Conservation (phyloP, 2,329 filamentous ascomycete genomes). For the Arthrobotrys megalospora region DNA sequence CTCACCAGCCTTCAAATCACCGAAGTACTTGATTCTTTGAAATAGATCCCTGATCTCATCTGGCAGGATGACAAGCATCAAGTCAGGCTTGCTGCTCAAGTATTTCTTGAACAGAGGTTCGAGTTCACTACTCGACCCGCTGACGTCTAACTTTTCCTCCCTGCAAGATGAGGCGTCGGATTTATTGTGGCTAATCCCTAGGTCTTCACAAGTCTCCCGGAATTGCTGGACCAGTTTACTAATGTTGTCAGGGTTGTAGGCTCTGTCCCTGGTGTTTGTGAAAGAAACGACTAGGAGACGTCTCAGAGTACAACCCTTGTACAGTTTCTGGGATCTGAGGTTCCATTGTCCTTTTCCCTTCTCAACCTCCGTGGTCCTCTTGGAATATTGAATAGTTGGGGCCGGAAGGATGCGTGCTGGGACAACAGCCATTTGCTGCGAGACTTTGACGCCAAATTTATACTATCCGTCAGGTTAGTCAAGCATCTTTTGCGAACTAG, state of each 20-base stretch:
- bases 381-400: conserved; percentile 33
- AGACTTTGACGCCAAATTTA: conserved; percentile 44
- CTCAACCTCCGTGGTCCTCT: conserved; percentile 7
- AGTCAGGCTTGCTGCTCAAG: neutral
- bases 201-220: conserved; percentile 21
- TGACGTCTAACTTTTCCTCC: neutral
- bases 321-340: conserved; percentile 18
- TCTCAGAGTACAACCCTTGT: conserved; percentile 9
- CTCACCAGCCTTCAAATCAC: conserved; percentile 33
- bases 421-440: conserved; percentile 28
- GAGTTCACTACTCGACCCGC: neutral
- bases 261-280: neutral
- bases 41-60: conserved; percentile 29
- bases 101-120: neutral
- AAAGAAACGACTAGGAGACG: conserved; percentile 27
- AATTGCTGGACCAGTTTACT: conserved; percentile 29
- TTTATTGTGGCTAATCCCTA: conserved; percentile 13
- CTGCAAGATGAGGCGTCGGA: neutral
- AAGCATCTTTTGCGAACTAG: neutral
- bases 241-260: conserved; percentile 7
- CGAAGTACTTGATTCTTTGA: conserved; percentile 32
- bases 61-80: conserved; percentile 31
- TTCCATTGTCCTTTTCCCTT: conserved; percentile 46
- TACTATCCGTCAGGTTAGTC: conserved; percentile 23
- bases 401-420: conserved; percentile 43